These are phyloP conservation scores for Sporobolomyces roseus DNA, from an alignment of 768 basidiomycete species.

Conservation along the genomic window DNA sequence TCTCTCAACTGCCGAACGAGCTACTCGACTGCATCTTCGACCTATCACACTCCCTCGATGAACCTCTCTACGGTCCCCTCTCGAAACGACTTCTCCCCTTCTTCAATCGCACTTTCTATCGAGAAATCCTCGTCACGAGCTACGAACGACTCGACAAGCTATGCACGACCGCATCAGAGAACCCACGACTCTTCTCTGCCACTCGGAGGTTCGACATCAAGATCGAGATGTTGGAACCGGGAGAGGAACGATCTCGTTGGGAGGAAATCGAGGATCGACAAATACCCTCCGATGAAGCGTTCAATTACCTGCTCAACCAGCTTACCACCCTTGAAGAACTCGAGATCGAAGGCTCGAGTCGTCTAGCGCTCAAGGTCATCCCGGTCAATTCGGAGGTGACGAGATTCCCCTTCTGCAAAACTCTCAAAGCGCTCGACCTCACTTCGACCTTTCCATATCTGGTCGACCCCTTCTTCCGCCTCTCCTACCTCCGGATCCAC, in stretches of 20 bases:
- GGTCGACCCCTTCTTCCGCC: no score
- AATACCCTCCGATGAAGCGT: background rate
- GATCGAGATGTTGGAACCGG: background rate
- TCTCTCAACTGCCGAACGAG: background rate
- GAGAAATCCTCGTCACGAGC: background rate
- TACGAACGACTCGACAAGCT: background rate
- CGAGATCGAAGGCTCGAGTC: background rate
- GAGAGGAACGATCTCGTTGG: background rate
- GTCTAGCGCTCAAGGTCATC: background rate
- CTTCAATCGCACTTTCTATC: background rate
- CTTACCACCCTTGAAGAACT: background rate
- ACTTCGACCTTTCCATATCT: no score
- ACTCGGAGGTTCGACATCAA: background rate
- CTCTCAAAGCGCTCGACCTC: no score
- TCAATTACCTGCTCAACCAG: background rate
- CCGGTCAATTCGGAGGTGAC: no score
- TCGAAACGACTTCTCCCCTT: constrained; percentile 10
- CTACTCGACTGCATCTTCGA: constrained; percentile 1
- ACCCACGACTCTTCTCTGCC: background rate
- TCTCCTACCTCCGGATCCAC: no score
- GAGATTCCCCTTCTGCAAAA: no score
- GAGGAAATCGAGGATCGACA: background rate
- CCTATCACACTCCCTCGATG: background rate
- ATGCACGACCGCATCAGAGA: background rate
- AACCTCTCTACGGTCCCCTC: background rate